Base-by-base conservation (phyloP, 2,329 filamentous ascomycete species). In the Polytolypa hystricis region DNA sequence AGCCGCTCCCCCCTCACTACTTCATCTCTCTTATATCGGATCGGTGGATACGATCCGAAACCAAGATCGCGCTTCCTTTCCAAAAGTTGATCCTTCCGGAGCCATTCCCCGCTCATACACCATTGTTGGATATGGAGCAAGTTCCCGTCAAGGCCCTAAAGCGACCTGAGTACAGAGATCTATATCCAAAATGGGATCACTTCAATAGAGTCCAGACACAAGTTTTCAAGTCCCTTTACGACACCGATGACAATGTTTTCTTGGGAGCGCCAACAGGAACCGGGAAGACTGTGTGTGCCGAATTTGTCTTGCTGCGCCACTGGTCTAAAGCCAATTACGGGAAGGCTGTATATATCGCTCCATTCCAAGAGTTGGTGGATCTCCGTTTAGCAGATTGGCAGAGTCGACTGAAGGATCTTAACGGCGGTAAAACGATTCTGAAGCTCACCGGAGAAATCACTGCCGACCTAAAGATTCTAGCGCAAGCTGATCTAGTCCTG, bases 151-250 rank as follows among this genome's bases (percentile, higher is more conserved):
- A 85, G 30, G 87, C 89, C 1, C 64, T 98, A 38, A 96, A 96
- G 69, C 74, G 75, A 14, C 77, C 83, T 43, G 86, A 93, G 43
- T 94, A 83, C 51, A 73, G 81, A 41, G 71, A 74, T 16, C 65
- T 98, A 14, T 98, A 95, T 54, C 78, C 84, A 3, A 70, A 81
- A 19, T 93, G 85, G 78, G 73, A 77, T 38, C 77, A 83, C 44
- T 98, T 98, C 70, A 98, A 98, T 67, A 91, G 91, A 57, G 83
- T 98, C 9, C 93, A 98, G 60, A 95, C 91, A 0, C 91, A 98
- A 57, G 84, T 85, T 0, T 98, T 96, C 69, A 94, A 94, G 55
- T 86, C 87, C 1, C 66, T 98, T 0, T 96, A 84, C 56, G 80
- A 82, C 32, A 82, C 84, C 0, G 84, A 96, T 55, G 85, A 96